Percentiles rank a stretch among this genome's conserved stretches.
Conservation (phyloP, 352 stramenopile genomes). For the Pythium graminicola region DNA sequence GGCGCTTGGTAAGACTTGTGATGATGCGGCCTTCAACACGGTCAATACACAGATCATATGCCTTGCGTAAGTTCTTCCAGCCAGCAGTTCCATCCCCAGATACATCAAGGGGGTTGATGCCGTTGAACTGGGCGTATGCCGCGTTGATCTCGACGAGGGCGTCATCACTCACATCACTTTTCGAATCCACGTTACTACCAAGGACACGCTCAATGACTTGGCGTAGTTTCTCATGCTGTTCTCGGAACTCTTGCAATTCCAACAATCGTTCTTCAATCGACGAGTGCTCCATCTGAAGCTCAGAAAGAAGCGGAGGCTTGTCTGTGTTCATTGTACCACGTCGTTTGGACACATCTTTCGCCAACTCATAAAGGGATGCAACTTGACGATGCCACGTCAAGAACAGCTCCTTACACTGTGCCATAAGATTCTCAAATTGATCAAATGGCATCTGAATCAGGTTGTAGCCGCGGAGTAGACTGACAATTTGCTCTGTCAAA, state of each 20-base stretch:
- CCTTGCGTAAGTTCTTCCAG: conserved; percentile 84
- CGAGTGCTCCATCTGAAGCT: conserved; percentile 82
- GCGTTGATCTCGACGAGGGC: conserved; percentile 84
- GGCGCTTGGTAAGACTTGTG: conserved; percentile 76
- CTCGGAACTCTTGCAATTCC: conserved; percentile 87
- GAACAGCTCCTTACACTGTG: conserved; percentile 80
- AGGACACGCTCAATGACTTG: conserved; percentile 86
- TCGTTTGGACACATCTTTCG: conserved; percentile 81
- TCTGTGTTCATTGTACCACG: conserved; percentile 77
- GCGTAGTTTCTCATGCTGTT: conserved; percentile 87
- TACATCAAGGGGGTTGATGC: conserved; percentile 80
- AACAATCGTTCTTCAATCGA: conserved; percentile 83
- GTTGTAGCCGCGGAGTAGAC: conserved; percentile 73
- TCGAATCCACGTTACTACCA: conserved; percentile 38
- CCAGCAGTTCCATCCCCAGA: conserved; percentile 68
- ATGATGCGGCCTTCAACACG: conserved; percentile 91
- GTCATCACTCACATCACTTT: conserved; percentile 68
- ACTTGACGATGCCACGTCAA: conserved; percentile 83
- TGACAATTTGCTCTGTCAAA: conserved; percentile 74
- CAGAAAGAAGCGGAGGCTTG: conserved; percentile 69
- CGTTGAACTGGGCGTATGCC: conserved; percentile 79
- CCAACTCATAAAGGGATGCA: conserved; percentile 76
- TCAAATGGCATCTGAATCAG: conserved; percentile 81
- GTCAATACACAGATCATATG: conserved; percentile 90
- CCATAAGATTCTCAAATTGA: conserved; percentile 72